Percentiles rank a stretch among this genome's conserved stretches.
Conservation (phyloP, 495 filamentous ascomycete genomes). For the Podospora fimiseda region DNA sequence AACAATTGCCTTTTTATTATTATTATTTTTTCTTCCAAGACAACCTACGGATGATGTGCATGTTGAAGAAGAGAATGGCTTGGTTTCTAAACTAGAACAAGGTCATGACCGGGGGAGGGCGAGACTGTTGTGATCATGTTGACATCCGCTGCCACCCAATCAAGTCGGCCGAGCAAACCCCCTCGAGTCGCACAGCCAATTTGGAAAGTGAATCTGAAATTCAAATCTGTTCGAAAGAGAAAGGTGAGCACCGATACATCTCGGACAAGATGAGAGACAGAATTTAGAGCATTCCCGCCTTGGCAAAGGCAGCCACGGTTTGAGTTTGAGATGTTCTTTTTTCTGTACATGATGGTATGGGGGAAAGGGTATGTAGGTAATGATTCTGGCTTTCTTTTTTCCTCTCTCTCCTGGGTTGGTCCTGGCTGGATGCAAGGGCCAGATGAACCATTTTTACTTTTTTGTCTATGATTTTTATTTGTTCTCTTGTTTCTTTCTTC, state of each 20-base stretch:
- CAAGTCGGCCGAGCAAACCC: conserved; percentile 4
- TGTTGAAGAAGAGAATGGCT: background rate
- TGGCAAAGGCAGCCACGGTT: background rate
- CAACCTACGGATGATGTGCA: too few relatives aligned
- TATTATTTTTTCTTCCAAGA: too few relatives aligned
- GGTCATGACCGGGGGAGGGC: conserved; percentile 14
- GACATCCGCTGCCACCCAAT: conserved; percentile 22
- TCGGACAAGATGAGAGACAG: conserved; percentile 2
- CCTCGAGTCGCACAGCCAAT: conserved; percentile 23
- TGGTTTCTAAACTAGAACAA: conserved; percentile 11
- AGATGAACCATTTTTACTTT: too few relatives aligned
- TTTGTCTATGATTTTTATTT: too few relatives aligned
- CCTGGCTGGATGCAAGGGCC: background rate
- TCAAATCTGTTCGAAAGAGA: conserved; percentile 5
- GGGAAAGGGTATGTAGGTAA: background rate
- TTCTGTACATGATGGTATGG: background rate
- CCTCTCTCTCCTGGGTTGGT: too few relatives aligned
- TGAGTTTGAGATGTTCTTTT: background rate
- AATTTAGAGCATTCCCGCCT: conserved; percentile 1
- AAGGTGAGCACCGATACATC: conserved; percentile 2
- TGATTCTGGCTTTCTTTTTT: background rate
- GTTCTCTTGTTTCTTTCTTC: too few relatives aligned
- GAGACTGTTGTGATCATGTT: conserved; percentile 24
- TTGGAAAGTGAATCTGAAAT: conserved; percentile 15
- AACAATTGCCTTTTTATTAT: too few relatives aligned